Base-by-base conservation (phyloP, 176 grass and related monocot genomes). In the Triticum aestivum region DNA sequence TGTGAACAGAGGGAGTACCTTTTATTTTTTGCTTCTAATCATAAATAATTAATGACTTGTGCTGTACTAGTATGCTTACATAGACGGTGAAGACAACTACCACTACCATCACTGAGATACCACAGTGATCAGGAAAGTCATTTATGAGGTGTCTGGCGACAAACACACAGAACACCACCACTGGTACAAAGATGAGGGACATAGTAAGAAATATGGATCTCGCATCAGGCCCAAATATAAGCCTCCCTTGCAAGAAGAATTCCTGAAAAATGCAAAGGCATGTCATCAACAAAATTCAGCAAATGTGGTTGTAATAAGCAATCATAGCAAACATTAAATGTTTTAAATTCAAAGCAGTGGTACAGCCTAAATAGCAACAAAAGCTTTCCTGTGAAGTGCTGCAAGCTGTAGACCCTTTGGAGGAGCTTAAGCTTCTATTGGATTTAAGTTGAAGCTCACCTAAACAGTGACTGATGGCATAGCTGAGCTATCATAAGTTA, bases 141-240 rank as follows among this genome's bases (percentile, higher is more conserved):
- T 91, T 56, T 77, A 98, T 92, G 70, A 98, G 91, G 70, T 95
- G 88, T 61, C 90, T 95, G 61, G 86, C 92, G 0, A 98, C 92
- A 80, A 96, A 98, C 59, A 89, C 86, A 82, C 96, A 98, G 77
- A 98, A 98, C 56, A 67, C 20, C 56, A 87, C 86, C 79, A 96
- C 92, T 38, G 93, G 96, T 89, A 86, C 88, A 39, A 92, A 69
- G 72, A 98, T 87, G 66, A 98, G 96, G 73, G 88, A 96, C 79
- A 98, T 88, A n/a, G 96, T 98, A 79, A 96, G 88, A 92, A 98
- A 98, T 67, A 98, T 70, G 35, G 96, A 98, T 80, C 93, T 90
- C 82, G 81, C 93, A 87, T 98, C 96, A 54, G 96, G 96, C 59
- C 96, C 96, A 94, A 94, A 98, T 86, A 98, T 96, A 86, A 98